Evolutionary conservation across 352 stramenopile species (phyloP).

Genomic region (Pythium aristosporum): DNA sequence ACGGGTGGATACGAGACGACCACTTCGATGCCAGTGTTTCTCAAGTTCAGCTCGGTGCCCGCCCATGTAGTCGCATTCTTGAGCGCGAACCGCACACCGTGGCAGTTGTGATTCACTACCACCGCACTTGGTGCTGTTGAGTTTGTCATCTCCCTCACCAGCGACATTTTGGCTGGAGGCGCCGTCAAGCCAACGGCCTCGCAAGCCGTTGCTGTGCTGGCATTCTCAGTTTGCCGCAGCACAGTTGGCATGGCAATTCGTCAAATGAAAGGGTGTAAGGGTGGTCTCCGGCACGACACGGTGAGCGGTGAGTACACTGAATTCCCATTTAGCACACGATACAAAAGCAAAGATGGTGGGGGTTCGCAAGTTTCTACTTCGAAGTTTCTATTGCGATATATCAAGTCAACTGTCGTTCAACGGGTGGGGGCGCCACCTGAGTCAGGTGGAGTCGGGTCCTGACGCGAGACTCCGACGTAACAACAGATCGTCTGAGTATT

Average conservation of each 20-base stretch:
- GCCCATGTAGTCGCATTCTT: background rate
- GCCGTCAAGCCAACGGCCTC: background rate
- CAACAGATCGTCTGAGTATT: too few relatives aligned
- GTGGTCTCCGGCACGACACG: too few relatives aligned
- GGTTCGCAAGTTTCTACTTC: too few relatives aligned
- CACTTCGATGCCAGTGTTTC: conserved; percentile 4
- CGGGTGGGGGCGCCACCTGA: too few relatives aligned
- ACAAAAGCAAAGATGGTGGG: too few relatives aligned
- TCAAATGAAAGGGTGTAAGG: too few relatives aligned
- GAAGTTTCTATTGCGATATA: too few relatives aligned
- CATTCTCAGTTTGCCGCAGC: background rate
- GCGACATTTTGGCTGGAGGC: background rate
- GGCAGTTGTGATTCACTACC: conserved; percentile 2
- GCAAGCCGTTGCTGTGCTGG: background rate
- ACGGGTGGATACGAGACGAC: conserved; percentile 12
- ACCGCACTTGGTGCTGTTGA: background rate
- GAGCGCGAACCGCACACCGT: background rate
- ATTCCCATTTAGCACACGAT: too few relatives aligned
- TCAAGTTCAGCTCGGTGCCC: conserved; percentile 1
- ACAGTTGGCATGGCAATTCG: background rate
- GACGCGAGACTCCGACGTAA: too few relatives aligned
- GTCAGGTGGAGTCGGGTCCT: too few relatives aligned
- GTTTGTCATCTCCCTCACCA: background rate
- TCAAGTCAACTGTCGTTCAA: too few relatives aligned
- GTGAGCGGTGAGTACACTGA: too few relatives aligned